Evolutionary conservation across 257 asterid species (phyloP), one percentile per base, ranked within the genome.

Genomic region (Nyctanthes arbortristis): DNA sequence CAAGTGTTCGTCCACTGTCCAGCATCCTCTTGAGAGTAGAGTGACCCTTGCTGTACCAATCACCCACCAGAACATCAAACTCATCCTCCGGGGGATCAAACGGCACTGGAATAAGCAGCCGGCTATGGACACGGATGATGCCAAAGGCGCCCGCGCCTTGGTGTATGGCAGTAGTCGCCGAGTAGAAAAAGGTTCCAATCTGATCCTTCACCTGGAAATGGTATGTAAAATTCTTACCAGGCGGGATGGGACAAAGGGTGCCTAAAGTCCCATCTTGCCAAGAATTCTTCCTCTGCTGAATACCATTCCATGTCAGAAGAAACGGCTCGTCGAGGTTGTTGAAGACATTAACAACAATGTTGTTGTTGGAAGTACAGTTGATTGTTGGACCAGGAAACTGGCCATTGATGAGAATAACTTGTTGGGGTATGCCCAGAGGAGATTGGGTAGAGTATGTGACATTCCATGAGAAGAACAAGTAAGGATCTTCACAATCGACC

Each of bases 191-290:
- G 75, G 71, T 73, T 4, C 96, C 93, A 0, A 86, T 86, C 57
- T 89, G 96, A 62, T 89, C 96, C 84, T 89, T 86, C 5, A 86
- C 93, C 62, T 86, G 96, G 77, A 89, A 89, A 0, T 56, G 68
- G 60, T 13, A 84, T 0, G 96, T 89, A 68, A 24, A 82, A 67
- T 86, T 89, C 0, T 80, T 68, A 1, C 88, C 91, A 0, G 93
- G 91, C 1, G 57, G 74, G 34, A 89, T 89, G 0, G 93, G 96
- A 35, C 93, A 89, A 7, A 49, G 83, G 9, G 93, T 86, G 1
- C 91, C 96, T 0, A 67, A 59, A 14, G 73, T 34, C 0, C 96
- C 96, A 28, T 84, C 96, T 29, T 75, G 82, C 96, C 96, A 89
- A 0, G 91, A 86, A 35, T 89, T 89, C 74, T 86, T 86, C 84